Evolutionary conservation across 768 basidiomycete species (phyloP).

Genomic region (Lactarius psammicola): DNA sequence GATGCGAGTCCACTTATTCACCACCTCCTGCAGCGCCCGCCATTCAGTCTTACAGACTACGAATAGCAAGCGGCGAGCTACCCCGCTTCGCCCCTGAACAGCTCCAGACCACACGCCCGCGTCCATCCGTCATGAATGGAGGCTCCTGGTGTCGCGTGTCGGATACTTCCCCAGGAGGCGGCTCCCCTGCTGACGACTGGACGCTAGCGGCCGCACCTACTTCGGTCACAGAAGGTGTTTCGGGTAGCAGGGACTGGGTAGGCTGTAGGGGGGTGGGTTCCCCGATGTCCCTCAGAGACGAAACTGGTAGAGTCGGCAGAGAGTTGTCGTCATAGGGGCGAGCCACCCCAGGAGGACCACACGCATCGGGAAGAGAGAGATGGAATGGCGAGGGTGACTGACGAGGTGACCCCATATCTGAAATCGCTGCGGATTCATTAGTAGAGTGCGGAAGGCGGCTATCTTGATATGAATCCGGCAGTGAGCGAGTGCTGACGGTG

Average conservation of each 20-base stretch:
- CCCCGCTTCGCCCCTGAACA: slow-evolving; percentile 26
- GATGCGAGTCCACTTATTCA: slow-evolving; percentile 1
- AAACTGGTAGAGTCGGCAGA: neutral
- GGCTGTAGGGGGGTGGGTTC: neutral
- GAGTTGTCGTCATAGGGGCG: neutral
- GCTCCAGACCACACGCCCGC: slow-evolving; percentile 40
- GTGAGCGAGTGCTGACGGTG: neutral
- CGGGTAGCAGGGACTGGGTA: neutral
- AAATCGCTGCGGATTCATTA: neutral
- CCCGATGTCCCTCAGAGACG: neutral
- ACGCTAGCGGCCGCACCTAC: neutral
- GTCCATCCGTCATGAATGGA: slow-evolving; percentile 38
- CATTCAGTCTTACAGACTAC: slow-evolving; percentile 6
- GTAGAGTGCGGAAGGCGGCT: neutral
- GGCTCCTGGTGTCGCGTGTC: slow-evolving; percentile 29
- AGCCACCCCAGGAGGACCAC: neutral
- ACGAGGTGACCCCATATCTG: slow-evolving; percentile 7
- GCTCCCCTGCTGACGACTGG: neutral
- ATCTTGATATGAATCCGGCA: slow-evolving; percentile 4
- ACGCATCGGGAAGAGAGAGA: neutral
- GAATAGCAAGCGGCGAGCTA: slow-evolving; percentile 1
- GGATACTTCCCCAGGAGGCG: neutral
- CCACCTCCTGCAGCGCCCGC: slow-evolving; percentile 6
- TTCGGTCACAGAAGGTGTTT: slow-evolving; percentile 5
- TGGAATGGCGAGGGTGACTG: slow-evolving; percentile 2